These are phyloP conservation scores for Candida easanensis DNA, from an alignment of 805 yeast species.

Conservation along the genomic window DNA sequence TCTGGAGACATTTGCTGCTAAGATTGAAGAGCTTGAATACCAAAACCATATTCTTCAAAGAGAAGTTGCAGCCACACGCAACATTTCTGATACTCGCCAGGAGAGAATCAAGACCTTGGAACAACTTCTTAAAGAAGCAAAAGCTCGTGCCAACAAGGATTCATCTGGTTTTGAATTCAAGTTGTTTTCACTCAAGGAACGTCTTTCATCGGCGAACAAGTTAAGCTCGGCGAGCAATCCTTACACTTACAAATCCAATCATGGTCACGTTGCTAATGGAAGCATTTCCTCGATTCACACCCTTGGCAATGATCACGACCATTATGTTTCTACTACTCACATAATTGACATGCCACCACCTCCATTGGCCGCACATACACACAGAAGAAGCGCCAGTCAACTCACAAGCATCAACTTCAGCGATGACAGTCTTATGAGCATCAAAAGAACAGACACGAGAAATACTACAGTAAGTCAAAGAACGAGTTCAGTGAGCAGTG, in stretches of 20 bases:
- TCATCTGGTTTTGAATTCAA: slow-evolving; percentile 12
- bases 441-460: slow-evolving; percentile 9
- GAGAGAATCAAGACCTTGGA: slow-evolving; percentile 56
- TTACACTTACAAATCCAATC: not conserved
- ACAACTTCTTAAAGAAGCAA: slow-evolving; percentile 44
- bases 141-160: slow-evolving; percentile 1
- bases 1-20: slow-evolving; percentile 52
- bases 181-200: slow-evolving; percentile 19
- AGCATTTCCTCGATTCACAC: slow-evolving; percentile 11
- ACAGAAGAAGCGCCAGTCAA: slow-evolving; percentile 1
- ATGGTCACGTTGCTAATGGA: slow-evolving; percentile 1
- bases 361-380: not conserved
- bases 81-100: slow-evolving; percentile 55
- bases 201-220: slow-evolving; percentile 23
- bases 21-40: slow-evolving; percentile 58
- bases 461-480: slow-evolving; percentile 3
- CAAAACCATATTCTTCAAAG: slow-evolving; percentile 56
- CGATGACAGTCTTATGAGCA: slow-evolving; percentile 12
- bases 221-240: slow-evolving; percentile 27
- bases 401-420: not conserved
- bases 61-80: slow-evolving; percentile 53
- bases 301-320: not conserved
- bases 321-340: not conserved
- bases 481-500: slow-evolving; percentile 4
- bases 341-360: not conserved